Conservation (phyloP, 768 basidiomycete species). For the Mycena haematopus region DNA sequence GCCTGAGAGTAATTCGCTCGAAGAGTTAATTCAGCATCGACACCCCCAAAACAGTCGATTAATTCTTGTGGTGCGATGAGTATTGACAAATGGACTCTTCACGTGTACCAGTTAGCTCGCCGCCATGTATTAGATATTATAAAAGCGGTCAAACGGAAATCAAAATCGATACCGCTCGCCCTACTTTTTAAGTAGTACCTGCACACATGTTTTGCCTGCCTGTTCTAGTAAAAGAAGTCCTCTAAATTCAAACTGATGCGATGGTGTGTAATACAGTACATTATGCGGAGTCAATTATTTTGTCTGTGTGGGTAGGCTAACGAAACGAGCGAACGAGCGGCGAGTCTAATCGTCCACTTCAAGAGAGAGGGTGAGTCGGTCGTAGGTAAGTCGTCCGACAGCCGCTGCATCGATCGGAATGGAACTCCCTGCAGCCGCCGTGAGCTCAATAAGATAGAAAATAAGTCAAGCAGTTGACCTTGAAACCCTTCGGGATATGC, state of each 20-base stretch:
- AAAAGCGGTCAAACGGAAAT: too few relatives aligned
- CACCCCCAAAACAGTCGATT: too few relatives aligned
- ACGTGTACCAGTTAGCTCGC: too few relatives aligned
- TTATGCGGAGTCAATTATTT: constrained; percentile 9
- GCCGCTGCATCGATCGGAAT: constrained; percentile 82
- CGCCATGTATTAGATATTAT: too few relatives aligned
- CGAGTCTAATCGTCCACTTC: constrained; percentile 64
- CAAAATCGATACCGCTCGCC: too few relatives aligned
- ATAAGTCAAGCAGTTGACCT: constrained; percentile 37
- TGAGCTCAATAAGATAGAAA: background rate
- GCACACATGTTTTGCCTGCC: too few relatives aligned
- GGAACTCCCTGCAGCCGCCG: constrained; percentile 57
- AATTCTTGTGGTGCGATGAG: too few relatives aligned
- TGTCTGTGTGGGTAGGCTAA: constrained; percentile 2
- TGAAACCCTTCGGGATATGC: constrained; percentile 90
- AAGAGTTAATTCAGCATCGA: too few relatives aligned
- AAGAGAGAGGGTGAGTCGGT: constrained; percentile 60
- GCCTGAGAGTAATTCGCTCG: too few relatives aligned
- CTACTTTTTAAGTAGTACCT: too few relatives aligned
- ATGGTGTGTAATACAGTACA: constrained; percentile 10
- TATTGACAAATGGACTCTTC: too few relatives aligned
- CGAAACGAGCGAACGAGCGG: background rate
- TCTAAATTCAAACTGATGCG: constrained; percentile 6
- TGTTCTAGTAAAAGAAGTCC: background rate
- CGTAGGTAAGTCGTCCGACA: constrained; percentile 65